Percentiles rank a stretch among this genome's conserved stretches.
These are phyloP conservation scores for Geotrichum klebahnii DNA, from an alignment of 1,139 yeast genomes.

Conservation along the genomic window DNA sequence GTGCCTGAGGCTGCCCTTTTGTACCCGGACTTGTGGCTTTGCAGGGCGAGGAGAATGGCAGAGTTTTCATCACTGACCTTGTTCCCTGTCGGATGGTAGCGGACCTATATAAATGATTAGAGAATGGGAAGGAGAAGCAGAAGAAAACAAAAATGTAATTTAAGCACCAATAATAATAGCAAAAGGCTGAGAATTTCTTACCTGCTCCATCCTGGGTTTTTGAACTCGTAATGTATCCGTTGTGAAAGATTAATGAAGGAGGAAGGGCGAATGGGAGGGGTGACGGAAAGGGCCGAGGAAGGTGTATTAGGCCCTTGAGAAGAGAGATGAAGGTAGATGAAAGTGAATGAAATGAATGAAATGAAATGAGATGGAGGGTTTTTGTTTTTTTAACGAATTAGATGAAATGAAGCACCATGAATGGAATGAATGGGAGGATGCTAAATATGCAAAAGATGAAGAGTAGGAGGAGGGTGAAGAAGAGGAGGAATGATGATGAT, in stretches of 20 bases:
- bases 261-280: too few relatives aligned
- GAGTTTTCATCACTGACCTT: conserved; percentile 16
- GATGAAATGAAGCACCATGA: background rate
- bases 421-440: background rate
- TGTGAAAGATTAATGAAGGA: too few relatives aligned
- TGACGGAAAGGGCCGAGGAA: conserved; percentile 1
- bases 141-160: background rate
- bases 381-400: too few relatives aligned
- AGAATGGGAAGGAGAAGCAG: background rate
- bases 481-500: background rate
- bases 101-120: conserved; percentile 2
- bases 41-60: conserved; percentile 6
- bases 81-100: conserved; percentile 7
- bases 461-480: background rate
- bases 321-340: background rate
- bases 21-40: background rate
- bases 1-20: background rate
- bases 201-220: conserved; percentile 12
- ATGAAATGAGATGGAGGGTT: background rate
- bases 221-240: conserved; percentile 9
- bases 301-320: too few relatives aligned
- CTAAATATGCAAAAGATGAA: background rate
- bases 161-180: background rate
- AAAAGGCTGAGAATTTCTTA: too few relatives aligned
- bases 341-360: background rate